These are phyloP conservation scores for Chaetothyriales sp. DNA, from an alignment of 2,329 filamentous ascomycete species.

Conservation along the genomic window DNA sequence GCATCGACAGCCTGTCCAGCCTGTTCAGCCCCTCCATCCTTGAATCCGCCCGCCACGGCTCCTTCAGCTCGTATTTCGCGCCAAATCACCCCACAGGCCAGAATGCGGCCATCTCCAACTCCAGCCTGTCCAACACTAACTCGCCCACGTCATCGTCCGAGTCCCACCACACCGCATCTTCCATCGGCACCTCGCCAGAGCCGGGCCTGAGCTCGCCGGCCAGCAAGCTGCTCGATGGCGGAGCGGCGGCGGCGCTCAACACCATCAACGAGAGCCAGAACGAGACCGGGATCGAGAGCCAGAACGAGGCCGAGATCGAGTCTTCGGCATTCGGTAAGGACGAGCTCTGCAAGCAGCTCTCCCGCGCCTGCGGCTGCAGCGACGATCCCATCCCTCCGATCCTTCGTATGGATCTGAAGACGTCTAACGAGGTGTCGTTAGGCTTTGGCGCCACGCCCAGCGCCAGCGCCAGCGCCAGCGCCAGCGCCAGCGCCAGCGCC, in stretches of 20 bases:
- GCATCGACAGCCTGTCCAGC: constrained; percentile 36
- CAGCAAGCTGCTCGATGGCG: constrained; percentile 24
- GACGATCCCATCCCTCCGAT: constrained; percentile 21
- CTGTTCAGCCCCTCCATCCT: constrained; percentile 47
- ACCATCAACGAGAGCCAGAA: constrained; percentile 23
- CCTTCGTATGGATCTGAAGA: background rate
- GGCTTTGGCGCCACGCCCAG: constrained; percentile 10
- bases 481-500: no score
- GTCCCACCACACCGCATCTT: constrained; percentile 33
- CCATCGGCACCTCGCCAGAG: constrained; percentile 37
- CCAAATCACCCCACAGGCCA: constrained; percentile 14
- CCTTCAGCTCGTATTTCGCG: constrained; percentile 26
- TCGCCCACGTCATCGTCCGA: constrained; percentile 37
- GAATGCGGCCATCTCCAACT: constrained; percentile 19
- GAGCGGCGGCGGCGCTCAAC: constrained; percentile 16
- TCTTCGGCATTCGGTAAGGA: constrained; percentile 25
- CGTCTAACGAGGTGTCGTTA: constrained; percentile 11
- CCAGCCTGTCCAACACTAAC: constrained; percentile 29
- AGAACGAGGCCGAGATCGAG: constrained; percentile 18
- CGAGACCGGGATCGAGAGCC: no score
- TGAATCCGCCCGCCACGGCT: constrained; percentile 31
- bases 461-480: constrained; percentile 22
- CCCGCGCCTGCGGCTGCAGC: constrained; percentile 32
- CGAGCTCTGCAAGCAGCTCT: constrained; percentile 32
- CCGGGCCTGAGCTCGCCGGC: constrained; percentile 30